Evolutionary conservation across 2,329 filamentous ascomycete genomes (phyloP).

Genomic region (Orbilia quercus): DNA sequence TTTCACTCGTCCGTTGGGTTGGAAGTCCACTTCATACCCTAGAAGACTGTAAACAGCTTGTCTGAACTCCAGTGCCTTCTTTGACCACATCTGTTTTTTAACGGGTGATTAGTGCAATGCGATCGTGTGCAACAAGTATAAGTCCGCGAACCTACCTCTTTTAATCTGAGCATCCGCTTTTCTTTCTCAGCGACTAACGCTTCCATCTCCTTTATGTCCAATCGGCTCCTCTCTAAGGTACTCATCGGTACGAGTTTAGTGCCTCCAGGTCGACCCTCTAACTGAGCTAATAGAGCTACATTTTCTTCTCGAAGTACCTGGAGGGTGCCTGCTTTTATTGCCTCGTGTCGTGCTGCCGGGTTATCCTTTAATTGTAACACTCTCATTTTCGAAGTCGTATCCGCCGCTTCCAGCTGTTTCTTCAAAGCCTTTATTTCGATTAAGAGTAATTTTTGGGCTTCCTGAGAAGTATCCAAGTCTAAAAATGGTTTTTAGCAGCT

Average conservation of each 20-base stretch:
- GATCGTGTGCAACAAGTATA: not conserved
- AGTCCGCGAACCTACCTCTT: constrained; percentile 67
- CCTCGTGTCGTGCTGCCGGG: constrained; percentile 85
- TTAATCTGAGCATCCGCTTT: constrained; percentile 85
- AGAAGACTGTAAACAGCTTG: constrained; percentile 92
- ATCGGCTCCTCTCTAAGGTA: constrained; percentile 78
- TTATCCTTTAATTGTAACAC: constrained; percentile 90
- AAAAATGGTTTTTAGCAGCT: constrained; percentile 63
- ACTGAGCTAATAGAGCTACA: constrained; percentile 78
- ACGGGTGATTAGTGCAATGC: not conserved
- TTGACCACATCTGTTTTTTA: constrained; percentile 76
- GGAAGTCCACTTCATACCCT: constrained; percentile 94
- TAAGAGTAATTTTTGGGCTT: constrained; percentile 77
- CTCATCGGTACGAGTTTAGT: constrained; percentile 78
- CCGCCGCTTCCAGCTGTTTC: constrained; percentile 66
- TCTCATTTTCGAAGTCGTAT: constrained; percentile 76
- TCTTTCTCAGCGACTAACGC: constrained; percentile 75
- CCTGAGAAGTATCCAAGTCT: constrained; percentile 77
- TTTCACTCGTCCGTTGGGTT: constrained; percentile 95
- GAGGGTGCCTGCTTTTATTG: constrained; percentile 83
- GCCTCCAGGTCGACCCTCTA: constrained; percentile 67
- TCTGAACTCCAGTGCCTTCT: constrained; percentile 93
- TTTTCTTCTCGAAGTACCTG: constrained; percentile 84
- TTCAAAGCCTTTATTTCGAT: constrained; percentile 77
- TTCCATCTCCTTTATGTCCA: constrained; percentile 78